phyloP scores from a whole-genome alignment of 768 basidiomycete species.

The Lanmaoa pseudosensibilis region DNA sequence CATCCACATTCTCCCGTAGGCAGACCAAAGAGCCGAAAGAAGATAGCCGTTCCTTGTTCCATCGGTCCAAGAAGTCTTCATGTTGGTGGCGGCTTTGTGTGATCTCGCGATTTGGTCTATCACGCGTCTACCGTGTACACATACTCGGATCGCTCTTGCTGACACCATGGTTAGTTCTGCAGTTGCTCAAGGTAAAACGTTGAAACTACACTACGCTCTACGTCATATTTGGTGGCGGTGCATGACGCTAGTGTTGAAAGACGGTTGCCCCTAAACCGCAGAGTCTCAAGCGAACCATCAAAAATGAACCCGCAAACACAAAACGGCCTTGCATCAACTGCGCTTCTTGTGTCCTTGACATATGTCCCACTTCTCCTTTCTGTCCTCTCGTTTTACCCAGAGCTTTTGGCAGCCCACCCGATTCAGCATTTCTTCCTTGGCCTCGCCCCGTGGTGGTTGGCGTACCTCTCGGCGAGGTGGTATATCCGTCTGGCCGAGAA shows the following conservation, averaged over 20 bases:
- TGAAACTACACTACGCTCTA: no score
- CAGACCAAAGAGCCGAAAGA: no score
- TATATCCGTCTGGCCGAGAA: conserved; percentile 22
- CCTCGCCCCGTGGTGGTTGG: conserved; percentile 22
- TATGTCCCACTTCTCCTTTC: conserved; percentile 20
- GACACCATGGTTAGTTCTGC: no score
- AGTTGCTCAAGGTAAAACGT: no score
- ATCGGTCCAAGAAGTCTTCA: no score
- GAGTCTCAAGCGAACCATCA: background rate
- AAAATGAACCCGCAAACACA: conserved; percentile 7
- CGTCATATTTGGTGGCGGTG: conserved; percentile 7
- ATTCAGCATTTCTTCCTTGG: conserved; percentile 20
- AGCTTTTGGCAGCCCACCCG: conserved; percentile 10
- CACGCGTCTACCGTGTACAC: no score
- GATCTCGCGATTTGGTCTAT: no score
- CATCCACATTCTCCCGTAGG: no score
- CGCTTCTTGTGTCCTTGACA: conserved; percentile 15
- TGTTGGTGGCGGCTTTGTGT: no score
- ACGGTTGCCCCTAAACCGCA: conserved; percentile 4
- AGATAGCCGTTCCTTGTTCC: no score
- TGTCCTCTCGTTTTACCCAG: conserved; percentile 10
- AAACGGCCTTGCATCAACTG: background rate
- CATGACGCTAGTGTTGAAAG: background rate
- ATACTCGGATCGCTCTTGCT: no score
- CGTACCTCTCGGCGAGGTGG: conserved; percentile 20